Conservation (phyloP, 345 rosid species). For the Salix brachista region DNA sequence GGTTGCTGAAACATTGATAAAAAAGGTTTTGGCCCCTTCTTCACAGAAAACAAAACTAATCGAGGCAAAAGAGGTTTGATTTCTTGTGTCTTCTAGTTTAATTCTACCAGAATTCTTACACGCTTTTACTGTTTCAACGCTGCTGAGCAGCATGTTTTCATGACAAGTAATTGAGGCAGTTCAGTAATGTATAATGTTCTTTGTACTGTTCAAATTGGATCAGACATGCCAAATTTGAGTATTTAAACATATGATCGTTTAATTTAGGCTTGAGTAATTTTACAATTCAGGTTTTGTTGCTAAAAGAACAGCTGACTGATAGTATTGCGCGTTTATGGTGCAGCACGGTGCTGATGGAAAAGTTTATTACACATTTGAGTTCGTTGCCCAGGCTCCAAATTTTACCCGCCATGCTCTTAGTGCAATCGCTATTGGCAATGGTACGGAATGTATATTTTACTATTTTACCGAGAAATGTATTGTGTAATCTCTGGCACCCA, state of each 20-base stretch:
- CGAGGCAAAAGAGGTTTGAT: slow-evolving; percentile 64
- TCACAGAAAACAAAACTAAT: slow-evolving; percentile 74
- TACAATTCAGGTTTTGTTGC: background rate
- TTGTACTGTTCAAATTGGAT: background rate
- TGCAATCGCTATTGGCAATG: slow-evolving; percentile 63
- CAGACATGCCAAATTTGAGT: background rate
- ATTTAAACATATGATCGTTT: background rate
- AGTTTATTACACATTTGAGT: slow-evolving; percentile 77
- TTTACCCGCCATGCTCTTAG: slow-evolving; percentile 85
- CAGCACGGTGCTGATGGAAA: slow-evolving; percentile 83
- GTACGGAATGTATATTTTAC: slow-evolving; percentile 31
- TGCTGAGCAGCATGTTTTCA: background rate
- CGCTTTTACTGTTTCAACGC: background rate
- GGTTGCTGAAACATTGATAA: slow-evolving; percentile 82
- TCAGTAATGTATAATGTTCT: background rate
- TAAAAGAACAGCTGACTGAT: background rate
- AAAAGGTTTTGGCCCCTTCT: slow-evolving; percentile 77
- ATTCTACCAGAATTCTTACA: background rate
- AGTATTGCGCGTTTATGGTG: slow-evolving; percentile 18
- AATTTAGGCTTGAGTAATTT: background rate
- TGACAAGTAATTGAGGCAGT: background rate
- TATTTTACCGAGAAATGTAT: background rate
- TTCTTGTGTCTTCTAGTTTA: background rate
- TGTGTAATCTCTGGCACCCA: background rate
- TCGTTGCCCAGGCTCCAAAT: slow-evolving; percentile 77